Evolutionary conservation across 2,329 filamentous ascomycete genomes (phyloP), one percentile per base, ranked within the genome.

Genomic region (Shiraia sp.): DNA sequence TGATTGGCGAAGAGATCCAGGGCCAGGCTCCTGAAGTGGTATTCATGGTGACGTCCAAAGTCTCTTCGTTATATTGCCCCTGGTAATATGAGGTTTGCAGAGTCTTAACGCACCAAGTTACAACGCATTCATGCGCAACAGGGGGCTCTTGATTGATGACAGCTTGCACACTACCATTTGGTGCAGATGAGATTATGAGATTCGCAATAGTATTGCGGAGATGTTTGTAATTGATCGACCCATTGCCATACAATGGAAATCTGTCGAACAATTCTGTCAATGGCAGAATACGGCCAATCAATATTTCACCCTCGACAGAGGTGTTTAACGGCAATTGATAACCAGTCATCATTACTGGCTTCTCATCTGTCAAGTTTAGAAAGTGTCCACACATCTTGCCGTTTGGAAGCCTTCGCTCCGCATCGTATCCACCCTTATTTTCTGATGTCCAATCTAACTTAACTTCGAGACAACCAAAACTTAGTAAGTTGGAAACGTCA

Each of bases 61-160:
- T 36, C 6, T 48, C 34, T 32, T 57, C 56, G 5, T 33, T 10
- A 16, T 61, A 58, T 1, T 7, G 33, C 2, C 42, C 57, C 16
- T 14, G 23, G 3, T 12, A 27, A 23, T 58, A 62, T 0, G 52
- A 47, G 1, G 57, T 59, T 10, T 46, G n/a, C 9, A 65, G 39
- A 4, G 30, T 47, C 28, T 63, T 51, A 3, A 61, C 49, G 30
- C 59, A 63, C 54, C 51, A 63, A 0, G 46, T 35, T 0, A 61
- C 17, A 0, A 59, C 23, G 22, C 59, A 61, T 31, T 63, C 57
- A 1, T 53, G 48, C 1, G 44, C 34, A 3, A 47, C 4, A 0
- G 59, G 53, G 1, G 25, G 39, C 13, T 39, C 36, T 6, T 41
- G n/a, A n/a, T n/a, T n/a, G n/a, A n/a, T n/a, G n/a, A n/a, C 39